These are phyloP conservation scores for Aechmea fasciata DNA, from an alignment of 176 grass and related monocot species.

Conservation along the genomic window DNA sequence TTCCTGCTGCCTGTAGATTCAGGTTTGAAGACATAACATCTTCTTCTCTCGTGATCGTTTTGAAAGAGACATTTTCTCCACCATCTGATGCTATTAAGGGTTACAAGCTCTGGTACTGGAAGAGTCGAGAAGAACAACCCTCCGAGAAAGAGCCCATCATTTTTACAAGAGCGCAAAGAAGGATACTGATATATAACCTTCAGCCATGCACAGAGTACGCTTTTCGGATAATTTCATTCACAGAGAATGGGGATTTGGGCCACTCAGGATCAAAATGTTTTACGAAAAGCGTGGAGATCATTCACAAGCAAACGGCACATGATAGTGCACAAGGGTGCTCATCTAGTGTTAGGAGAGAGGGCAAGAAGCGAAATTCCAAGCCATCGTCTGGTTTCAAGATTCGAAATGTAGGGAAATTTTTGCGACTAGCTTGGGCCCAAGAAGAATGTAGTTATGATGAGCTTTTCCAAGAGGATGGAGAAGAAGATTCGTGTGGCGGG, in stretches of 20 bases:
- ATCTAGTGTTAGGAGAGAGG: constrained; percentile 37
- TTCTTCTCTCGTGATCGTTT: constrained; percentile 60
- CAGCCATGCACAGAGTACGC: constrained; percentile 88
- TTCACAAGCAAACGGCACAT: constrained; percentile 26
- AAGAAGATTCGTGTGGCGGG: constrained; percentile 58
- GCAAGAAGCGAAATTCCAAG: constrained; percentile 38
- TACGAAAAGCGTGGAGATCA: constrained; percentile 70
- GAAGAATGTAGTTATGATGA: constrained; percentile 57
- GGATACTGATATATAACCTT: constrained; percentile 69
- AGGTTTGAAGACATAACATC: constrained; percentile 71
- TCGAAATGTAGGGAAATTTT: constrained; percentile 57
- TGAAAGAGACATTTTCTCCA: constrained; percentile 60
- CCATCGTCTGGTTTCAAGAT: constrained; percentile 65
- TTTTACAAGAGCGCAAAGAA: constrained; percentile 69
- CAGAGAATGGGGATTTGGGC: constrained; percentile 61
- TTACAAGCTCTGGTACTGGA: constrained; percentile 95
- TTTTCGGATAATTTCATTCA: constrained; percentile 88
- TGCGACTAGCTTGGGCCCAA: constrained; percentile 45
- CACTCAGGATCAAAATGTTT: constrained; percentile 93
- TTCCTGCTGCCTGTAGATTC: constrained; percentile 82
- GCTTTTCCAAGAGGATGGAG: constrained; percentile 37
- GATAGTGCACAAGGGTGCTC: constrained; percentile 24
- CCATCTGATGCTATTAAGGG: constrained; percentile 48
- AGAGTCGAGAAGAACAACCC: constrained; percentile 45
- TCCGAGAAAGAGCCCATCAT: constrained; percentile 44